Evolutionary conservation across 2,329 filamentous ascomycete genomes (phyloP).

Genomic region (Calonectria pseudoturangicola): DNA sequence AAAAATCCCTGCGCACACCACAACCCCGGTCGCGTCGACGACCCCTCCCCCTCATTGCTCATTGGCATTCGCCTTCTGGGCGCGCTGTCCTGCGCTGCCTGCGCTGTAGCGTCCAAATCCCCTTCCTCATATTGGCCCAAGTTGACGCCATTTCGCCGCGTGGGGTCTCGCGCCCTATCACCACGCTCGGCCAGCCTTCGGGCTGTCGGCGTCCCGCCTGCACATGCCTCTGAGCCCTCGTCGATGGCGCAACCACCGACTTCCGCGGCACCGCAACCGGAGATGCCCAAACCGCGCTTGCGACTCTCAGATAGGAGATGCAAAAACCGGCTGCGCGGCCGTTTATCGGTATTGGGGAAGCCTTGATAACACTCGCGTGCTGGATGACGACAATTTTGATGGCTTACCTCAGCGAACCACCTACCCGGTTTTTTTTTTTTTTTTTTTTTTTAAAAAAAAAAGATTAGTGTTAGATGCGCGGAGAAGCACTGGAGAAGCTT

Average conservation of each 20-base stretch:
- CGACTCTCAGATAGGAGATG: slow-evolving; percentile 48
- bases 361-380: slow-evolving; percentile 8
- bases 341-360: slow-evolving; percentile 23
- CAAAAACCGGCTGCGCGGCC: slow-evolving; percentile 28
- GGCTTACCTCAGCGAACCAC: background rate
- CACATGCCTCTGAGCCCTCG: slow-evolving; percentile 23
- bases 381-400: slow-evolving; percentile 17
- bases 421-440: background rate
- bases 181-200: slow-evolving; percentile 50
- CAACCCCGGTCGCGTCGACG: background rate
- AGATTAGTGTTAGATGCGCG: background rate
- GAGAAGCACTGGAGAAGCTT: background rate
- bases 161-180: slow-evolving; percentile 37
- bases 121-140: slow-evolving; percentile 50
- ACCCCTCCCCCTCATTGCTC: slow-evolving; percentile 12
- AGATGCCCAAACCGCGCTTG: slow-evolving; percentile 48
- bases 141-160: slow-evolving; percentile 60
- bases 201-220: slow-evolving; percentile 49
- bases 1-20: slow-evolving; percentile 27
- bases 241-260: slow-evolving; percentile 52
- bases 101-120: slow-evolving; percentile 45
- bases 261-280: slow-evolving; percentile 56
- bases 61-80: slow-evolving; percentile 39
- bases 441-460: no score
- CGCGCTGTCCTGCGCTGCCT: background rate